Percentiles rank a stretch among this genome's conserved stretches.
These are phyloP conservation scores for Albatrellus sp. DNA, from an alignment of 1,284 basidiomycete genomes.

Conservation along the genomic window DNA sequence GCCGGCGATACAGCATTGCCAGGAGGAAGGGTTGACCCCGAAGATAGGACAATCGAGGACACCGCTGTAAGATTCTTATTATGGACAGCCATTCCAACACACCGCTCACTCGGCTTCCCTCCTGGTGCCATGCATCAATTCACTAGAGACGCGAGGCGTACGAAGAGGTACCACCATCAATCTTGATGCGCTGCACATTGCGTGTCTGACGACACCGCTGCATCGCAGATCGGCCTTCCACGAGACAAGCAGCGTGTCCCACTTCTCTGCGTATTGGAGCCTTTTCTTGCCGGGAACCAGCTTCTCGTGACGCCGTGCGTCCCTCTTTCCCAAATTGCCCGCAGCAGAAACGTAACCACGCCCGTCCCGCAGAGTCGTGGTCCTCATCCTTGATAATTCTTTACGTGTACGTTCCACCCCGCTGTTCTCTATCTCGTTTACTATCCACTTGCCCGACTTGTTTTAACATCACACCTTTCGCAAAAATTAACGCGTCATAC, in stretches of 20 bases:
- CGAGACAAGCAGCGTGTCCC: slow-evolving; percentile 56
- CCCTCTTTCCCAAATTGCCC: not conserved
- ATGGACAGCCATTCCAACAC: not conserved
- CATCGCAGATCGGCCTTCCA: slow-evolving; percentile 64
- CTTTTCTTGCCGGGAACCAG: slow-evolving; percentile 60
- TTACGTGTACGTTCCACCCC: slow-evolving; percentile 34
- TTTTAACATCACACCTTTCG: not conserved
- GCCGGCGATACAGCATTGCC: slow-evolving; percentile 79
- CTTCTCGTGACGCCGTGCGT: slow-evolving; percentile 73
- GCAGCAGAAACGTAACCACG: not conserved
- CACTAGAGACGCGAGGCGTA: slow-evolving; percentile 62
- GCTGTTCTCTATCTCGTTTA: not conserved
- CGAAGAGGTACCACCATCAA: slow-evolving; percentile 39
- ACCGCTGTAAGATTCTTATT: slow-evolving; percentile 50
- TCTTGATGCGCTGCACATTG: not conserved
- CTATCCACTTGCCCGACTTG: too few species aligned
- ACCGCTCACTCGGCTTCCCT: not conserved
- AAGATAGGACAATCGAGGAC: slow-evolving; percentile 58
- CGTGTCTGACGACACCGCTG: not conserved
- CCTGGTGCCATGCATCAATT: not conserved
- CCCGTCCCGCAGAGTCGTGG: slow-evolving; percentile 51
- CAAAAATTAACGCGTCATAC: slow-evolving; percentile 7
- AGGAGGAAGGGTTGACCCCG: slow-evolving; percentile 66
- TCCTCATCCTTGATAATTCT: slow-evolving; percentile 65
- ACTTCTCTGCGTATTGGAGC: slow-evolving; percentile 63